These are phyloP conservation scores for Lactarius indigo DNA, from an alignment of 768 basidiomycete genomes.

Conservation along the genomic window DNA sequence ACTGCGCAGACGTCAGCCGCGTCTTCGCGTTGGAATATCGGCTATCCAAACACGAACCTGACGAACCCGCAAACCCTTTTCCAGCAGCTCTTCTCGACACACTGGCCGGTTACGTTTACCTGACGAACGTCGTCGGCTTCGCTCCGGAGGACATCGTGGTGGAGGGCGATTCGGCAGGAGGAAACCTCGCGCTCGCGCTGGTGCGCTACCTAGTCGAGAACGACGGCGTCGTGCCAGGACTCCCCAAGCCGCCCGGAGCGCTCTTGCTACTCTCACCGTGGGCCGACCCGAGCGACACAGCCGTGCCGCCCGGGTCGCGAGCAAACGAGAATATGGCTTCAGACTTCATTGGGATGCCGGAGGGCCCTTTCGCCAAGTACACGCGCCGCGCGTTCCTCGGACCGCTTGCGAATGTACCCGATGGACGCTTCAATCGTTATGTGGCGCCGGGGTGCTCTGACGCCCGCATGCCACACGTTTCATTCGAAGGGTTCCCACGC, in stretches of 20 bases:
- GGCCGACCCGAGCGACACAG: constrained; percentile 14
- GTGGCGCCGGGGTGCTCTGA: constrained; percentile 15
- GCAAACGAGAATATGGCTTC: constrained; percentile 15
- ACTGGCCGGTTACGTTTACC: constrained; percentile 69
- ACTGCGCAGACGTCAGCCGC: constrained; percentile 40
- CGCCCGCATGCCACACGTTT: constrained; percentile 24
- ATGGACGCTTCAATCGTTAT: constrained; percentile 8
- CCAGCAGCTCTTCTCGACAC: constrained; percentile 74
- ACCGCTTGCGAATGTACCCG: constrained; percentile 10
- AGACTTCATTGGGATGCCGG: constrained; percentile 15
- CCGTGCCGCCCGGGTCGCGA: constrained; percentile 9
- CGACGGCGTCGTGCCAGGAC: background rate
- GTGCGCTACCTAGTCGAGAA: constrained; percentile 50
- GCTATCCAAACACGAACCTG: constrained; percentile 46
- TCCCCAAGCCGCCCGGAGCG: constrained; percentile 6
- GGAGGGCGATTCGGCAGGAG: constrained; percentile 76
- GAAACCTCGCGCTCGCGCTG: constrained; percentile 63
- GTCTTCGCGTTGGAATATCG: constrained; percentile 71
- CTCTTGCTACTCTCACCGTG: constrained; percentile 18
- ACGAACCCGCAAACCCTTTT: constrained; percentile 52
- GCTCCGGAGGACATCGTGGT: constrained; percentile 58
- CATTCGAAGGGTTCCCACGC: constrained; percentile 34
- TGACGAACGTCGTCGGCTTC: constrained; percentile 56
- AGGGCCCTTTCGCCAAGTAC: constrained; percentile 7
- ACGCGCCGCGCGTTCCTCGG: constrained; percentile 19